Base-by-base conservation (phyloP, 805 yeast species). In the Cyberlindnera suaveolens region DNA sequence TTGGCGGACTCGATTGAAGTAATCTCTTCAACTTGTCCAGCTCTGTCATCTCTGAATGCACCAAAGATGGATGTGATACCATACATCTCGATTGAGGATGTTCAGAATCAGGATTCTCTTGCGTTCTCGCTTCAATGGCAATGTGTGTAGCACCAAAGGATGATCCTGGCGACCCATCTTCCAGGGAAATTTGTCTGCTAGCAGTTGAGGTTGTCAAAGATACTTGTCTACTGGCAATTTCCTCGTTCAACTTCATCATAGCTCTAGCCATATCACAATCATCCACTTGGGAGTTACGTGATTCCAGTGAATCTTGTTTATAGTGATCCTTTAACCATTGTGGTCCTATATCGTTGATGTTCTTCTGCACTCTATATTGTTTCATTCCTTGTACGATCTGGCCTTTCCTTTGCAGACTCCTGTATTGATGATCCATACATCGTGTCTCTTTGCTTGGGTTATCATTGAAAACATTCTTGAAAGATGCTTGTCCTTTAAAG, bases 401-500 rank as follows among this genome's bases (percentile, higher is more conserved):
- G 13, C 26, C 9, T 11, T n/a, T 16, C 16, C 11, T 29, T 31
- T 30, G 6, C 10, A 19, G 19, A 19, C 33, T 30, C 16, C 27
- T n/a, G 23, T 30, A 29, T 9, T 16, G 33, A 17, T 20, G 15
- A 15, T 19, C 29, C 31, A 30, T 38, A 16, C 20, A 8, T 20
- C 36, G 9, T 31, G 20, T 19, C 14, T 29, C 34, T 15, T 29
- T 18, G 15, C 20, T 27, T 16, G 20, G 29, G 18, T 38, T 38
- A 10, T 38, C 30, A 30, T 29, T 17, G 26, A 43, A 43, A 6
- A 36, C 36, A 27, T 19, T 23, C 23, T 42, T 38, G 13, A 42
- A 10, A 6, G 30, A 16, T 20, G 36, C 32, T 29, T 42, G 45
- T 13, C 41, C 45, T 37, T 32, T 41, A 23, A 41, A 41, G n/a